Conservation (phyloP, 2,329 filamentous ascomycete genomes). For the Penicillium sp. region DNA sequence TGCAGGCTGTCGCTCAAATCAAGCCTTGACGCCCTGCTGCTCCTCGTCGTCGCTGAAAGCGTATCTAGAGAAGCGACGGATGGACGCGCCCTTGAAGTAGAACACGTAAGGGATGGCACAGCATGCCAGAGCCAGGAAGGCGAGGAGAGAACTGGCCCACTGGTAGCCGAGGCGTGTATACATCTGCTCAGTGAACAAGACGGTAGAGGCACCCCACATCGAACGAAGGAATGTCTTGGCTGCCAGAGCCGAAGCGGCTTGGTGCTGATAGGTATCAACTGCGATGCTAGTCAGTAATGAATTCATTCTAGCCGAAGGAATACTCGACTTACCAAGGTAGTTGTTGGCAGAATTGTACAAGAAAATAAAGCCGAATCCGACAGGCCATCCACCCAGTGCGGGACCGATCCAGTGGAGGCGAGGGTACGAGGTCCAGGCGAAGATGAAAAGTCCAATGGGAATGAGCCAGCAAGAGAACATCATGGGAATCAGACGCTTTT, state of each 20-base stretch:
- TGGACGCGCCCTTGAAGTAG: constrained; percentile 72
- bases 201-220: constrained; percentile 76
- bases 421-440: constrained; percentile 69
- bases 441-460: constrained; percentile 67
- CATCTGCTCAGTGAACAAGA: constrained; percentile 83
- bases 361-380: constrained; percentile 82
- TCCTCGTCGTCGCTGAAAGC: constrained; percentile 66
- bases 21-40: constrained; percentile 31
- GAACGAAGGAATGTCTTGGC: constrained; percentile 79
- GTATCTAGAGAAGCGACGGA: constrained; percentile 69
- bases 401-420: constrained; percentile 71
- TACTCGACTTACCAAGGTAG: constrained; percentile 55
- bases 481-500: constrained; percentile 79
- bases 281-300: background rate
- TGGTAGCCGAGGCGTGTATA: constrained; percentile 70
- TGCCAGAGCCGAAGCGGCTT: constrained; percentile 78
- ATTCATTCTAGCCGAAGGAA: background rate
- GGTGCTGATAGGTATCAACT: constrained; percentile 68
- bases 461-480: constrained; percentile 76
- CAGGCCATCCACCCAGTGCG: constrained; percentile 67
- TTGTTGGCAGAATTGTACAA: constrained; percentile 79
- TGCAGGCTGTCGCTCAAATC: background rate
- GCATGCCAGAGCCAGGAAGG: constrained; percentile 73
- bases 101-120: constrained; percentile 83
- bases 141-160: constrained; percentile 74